phyloP scores from a whole-genome alignment of 2,329 filamentous ascomycete genomes.

The Sphaceloma murrayae region DNA sequence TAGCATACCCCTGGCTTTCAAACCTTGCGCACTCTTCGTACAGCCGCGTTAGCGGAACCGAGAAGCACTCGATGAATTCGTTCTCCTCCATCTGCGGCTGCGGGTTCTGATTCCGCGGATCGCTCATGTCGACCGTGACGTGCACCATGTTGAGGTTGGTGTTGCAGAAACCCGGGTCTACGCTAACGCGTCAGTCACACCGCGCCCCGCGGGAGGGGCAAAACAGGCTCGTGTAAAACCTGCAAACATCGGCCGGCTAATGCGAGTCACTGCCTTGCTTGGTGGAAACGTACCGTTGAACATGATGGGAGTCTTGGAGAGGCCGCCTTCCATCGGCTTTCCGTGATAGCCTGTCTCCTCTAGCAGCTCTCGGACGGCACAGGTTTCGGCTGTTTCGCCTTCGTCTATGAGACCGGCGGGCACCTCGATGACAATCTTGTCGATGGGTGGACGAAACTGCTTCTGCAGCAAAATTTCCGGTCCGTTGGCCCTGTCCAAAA shows the following conservation, averaged over 20 bases:
- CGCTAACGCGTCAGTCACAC: slow-evolving; percentile 46
- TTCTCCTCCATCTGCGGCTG: slow-evolving; percentile 52
- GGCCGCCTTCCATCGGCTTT: slow-evolving; percentile 24
- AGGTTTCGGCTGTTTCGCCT: slow-evolving; percentile 46
- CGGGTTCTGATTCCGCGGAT: slow-evolving; percentile 41
- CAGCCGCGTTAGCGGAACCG: slow-evolving; percentile 48
- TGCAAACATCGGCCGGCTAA: slow-evolving; percentile 23
- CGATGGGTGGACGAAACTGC: slow-evolving; percentile 48
- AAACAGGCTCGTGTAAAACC: no score
- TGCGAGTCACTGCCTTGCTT: slow-evolving; percentile 39
- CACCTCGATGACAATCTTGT: slow-evolving; percentile 50
- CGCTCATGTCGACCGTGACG: slow-evolving; percentile 46
- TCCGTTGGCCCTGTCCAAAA: slow-evolving; percentile 40
- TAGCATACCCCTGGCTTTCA: slow-evolving; percentile 62
- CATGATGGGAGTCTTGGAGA: slow-evolving; percentile 31
- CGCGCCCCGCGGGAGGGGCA: slow-evolving; percentile 41
- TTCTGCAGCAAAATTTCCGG: slow-evolving; percentile 46
- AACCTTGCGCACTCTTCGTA: slow-evolving; percentile 53
- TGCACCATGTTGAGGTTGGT: slow-evolving; percentile 47
- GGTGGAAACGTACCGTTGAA: slow-evolving; percentile 35
- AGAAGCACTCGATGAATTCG: slow-evolving; percentile 52
- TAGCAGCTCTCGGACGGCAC: slow-evolving; percentile 47
- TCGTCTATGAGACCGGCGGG: slow-evolving; percentile 52
- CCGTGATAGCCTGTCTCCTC: slow-evolving; percentile 57
- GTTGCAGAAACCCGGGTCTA: slow-evolving; percentile 52